Conservation (phyloP, 148 eudicot genomes). For the Beta vulgaris region DNA sequence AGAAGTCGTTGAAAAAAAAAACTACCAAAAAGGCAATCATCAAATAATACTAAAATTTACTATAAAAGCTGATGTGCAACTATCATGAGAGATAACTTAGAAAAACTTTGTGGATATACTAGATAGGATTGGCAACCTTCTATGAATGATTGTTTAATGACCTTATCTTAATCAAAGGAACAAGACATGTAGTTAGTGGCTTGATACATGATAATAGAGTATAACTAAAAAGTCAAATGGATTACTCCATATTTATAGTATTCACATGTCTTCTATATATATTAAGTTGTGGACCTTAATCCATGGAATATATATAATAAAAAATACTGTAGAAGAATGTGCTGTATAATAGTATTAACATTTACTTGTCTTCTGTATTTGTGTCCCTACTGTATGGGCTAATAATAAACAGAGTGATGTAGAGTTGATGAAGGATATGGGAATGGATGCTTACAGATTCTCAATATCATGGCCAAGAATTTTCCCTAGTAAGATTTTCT, state of each 20-base stretch:
- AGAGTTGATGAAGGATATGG: constrained; percentile 86
- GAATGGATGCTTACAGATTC: constrained; percentile 97
- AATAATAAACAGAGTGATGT: constrained; percentile 58
- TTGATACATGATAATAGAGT: background rate
- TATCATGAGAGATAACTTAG: no score
- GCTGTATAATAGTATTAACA: background rate
- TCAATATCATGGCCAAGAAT: constrained; percentile 96
- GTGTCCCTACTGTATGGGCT: background rate
- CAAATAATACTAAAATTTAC: no score
- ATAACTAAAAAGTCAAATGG: background rate
- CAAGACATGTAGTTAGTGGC: background rate
- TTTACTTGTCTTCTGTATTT: background rate
- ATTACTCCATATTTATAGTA: background rate
- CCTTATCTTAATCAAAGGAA: background rate
- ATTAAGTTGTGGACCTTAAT: no score
- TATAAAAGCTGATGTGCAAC: background rate
- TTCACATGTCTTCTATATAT: background rate
- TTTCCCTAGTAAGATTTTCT: constrained; percentile 69
- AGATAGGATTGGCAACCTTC: background rate
- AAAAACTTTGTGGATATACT: no score
- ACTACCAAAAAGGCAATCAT: no score
- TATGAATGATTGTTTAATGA: background rate
- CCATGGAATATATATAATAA: no score
- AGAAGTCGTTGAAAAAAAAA: no score
- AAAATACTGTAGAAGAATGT: no score